These are phyloP conservation scores for Coemansia sp. DNA, from an alignment of 192 early-diverging fungal genomes.

Conservation along the genomic window DNA sequence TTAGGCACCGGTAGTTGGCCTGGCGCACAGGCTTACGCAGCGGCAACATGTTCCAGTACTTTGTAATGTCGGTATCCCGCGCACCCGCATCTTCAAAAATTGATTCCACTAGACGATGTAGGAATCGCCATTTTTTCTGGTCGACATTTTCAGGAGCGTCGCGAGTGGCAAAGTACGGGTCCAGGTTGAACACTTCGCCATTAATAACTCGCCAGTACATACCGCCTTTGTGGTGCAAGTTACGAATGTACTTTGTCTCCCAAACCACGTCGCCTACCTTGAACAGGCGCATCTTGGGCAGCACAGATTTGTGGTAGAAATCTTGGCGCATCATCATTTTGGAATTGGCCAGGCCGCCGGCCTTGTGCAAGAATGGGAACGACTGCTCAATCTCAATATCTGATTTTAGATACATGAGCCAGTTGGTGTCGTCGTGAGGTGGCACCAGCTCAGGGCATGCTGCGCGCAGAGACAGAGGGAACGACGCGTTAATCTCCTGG, in stretches of 20 bases:
- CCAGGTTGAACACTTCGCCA: slow-evolving; percentile 65
- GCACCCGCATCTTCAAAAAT: slow-evolving; percentile 61
- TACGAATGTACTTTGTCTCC: slow-evolving; percentile 50
- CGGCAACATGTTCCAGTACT: slow-evolving; percentile 56
- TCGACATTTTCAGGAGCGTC: slow-evolving; percentile 48
- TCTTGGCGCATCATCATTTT: slow-evolving; percentile 43
- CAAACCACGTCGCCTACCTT: slow-evolving; percentile 64
- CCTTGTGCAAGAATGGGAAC: slow-evolving; percentile 30
- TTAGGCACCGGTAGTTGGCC: slow-evolving; percentile 66
- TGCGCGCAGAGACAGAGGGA: slow-evolving; percentile 59
- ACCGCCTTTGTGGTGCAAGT: slow-evolving; percentile 45
- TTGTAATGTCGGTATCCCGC: slow-evolving; percentile 55
- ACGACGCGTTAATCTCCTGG: slow-evolving; percentile 63
- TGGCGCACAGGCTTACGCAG: slow-evolving; percentile 25
- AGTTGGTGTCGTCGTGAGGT: slow-evolving; percentile 31
- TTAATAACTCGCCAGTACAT: slow-evolving; percentile 63
- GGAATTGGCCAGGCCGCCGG: slow-evolving; percentile 45
- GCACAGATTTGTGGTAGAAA: slow-evolving; percentile 56
- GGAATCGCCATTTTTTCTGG: slow-evolving; percentile 56
- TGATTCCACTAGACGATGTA: slow-evolving; percentile 59
- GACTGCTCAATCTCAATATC: slow-evolving; percentile 25
- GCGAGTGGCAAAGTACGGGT: slow-evolving; percentile 60
- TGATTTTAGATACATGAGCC: slow-evolving; percentile 34
- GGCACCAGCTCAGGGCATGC: slow-evolving; percentile 59
- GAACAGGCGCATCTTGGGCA: slow-evolving; percentile 50